Conservation (phyloP, 805 yeast species). For the Candida railenensis region DNA sequence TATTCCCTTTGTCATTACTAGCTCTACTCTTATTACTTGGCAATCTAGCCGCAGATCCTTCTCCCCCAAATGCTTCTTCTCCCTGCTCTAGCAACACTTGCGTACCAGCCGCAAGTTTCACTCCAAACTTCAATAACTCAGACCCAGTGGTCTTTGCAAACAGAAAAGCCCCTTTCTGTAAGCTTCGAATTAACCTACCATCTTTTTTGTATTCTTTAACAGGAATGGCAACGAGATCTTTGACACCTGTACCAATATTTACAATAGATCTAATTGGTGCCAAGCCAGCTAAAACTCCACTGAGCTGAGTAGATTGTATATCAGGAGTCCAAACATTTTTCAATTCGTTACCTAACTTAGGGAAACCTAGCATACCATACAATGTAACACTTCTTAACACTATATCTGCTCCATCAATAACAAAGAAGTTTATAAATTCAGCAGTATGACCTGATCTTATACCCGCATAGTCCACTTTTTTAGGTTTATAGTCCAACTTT, state of each 20-base stretch:
- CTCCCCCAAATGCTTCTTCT: constrained; percentile 77
- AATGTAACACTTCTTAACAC: constrained; percentile 58
- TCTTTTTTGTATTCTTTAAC: constrained; percentile 71
- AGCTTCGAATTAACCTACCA: constrained; percentile 63
- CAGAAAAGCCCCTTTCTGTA: constrained; percentile 71
- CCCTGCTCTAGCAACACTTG: constrained; percentile 77
- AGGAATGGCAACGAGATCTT: constrained; percentile 72
- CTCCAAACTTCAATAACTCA: constrained; percentile 79
- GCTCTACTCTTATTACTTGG: constrained; percentile 10
- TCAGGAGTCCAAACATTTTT: constrained; percentile 86
- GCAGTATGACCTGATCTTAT: constrained; percentile 81
- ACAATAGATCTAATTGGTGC: constrained; percentile 79
- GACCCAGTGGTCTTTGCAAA: constrained; percentile 79
- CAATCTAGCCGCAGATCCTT: constrained; percentile 53
- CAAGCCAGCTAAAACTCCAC: constrained; percentile 79
- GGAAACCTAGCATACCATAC: constrained; percentile 77
- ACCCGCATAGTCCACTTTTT: constrained; percentile 81
- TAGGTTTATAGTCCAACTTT: constrained; percentile 88
- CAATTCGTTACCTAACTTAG: constrained; percentile 53
- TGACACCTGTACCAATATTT: constrained; percentile 75
- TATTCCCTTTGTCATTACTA: not conserved
- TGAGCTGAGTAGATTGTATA: constrained; percentile 75
- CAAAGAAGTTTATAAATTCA: constrained; percentile 86
- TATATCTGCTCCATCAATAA: constrained; percentile 81
- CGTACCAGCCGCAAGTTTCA: constrained; percentile 83